Conservation (phyloP, 257 asterid genomes). For the Gentiana straminea region DNA sequence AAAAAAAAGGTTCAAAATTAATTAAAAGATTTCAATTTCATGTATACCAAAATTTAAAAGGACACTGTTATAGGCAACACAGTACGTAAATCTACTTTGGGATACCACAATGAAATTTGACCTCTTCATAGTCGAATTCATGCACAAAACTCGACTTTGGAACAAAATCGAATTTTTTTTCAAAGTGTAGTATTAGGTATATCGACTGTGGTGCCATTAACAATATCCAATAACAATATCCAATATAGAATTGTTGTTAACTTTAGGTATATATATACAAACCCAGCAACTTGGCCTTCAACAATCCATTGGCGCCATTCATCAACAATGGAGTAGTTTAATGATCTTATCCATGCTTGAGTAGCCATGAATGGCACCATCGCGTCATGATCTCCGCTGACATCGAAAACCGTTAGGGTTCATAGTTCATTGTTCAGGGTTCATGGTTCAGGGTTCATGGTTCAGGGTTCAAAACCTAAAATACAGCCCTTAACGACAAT, state of each 20-base stretch:
- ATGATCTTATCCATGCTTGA: conserved; percentile 8
- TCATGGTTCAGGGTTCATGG: no score
- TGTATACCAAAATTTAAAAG: not conserved
- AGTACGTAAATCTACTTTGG: no score
- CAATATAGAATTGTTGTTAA: not conserved
- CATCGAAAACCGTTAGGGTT: not conserved
- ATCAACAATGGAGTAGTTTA: conserved; percentile 14
- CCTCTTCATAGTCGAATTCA: no score
- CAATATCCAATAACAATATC: not conserved
- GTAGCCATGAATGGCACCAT: conserved; percentile 8
- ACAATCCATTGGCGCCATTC: conserved; percentile 29
- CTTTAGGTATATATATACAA: not conserved
- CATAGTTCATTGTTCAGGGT: not conserved
- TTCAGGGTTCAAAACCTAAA: no score
- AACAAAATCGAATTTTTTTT: not conserved
- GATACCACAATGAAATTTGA: no score
- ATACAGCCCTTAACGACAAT: no score
- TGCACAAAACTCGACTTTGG: no score
- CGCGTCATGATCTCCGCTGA: conserved; percentile 22
- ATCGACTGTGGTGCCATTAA: not conserved
- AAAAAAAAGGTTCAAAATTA: not conserved
- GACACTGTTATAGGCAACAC: no score
- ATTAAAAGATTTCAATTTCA: not conserved
- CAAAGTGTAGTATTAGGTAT: not conserved
- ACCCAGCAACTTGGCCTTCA: conserved; percentile 32